Evolutionary conservation across 208 protist species (phyloP), one percentile per base, ranked within the genome.

Genomic region (Angomonas ambiguus): DNA sequence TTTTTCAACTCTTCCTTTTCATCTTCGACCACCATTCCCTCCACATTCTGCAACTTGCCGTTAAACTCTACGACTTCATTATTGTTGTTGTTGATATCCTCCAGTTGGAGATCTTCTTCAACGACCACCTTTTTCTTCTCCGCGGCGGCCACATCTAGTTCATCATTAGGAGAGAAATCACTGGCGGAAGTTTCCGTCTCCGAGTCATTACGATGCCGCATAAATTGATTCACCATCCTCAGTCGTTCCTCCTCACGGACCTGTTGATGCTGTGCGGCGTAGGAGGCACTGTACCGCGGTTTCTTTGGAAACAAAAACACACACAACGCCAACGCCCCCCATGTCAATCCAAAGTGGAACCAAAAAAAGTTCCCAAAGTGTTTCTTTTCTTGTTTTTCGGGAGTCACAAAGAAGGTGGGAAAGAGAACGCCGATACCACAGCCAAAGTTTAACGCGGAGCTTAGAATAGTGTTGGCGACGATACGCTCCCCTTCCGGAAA

Each of bases 361-460:
- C 82, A 88, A 62, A 89, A 92, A 33, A 92, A 72, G 51, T 82
- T 71, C 2, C 65, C 82, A 67, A 92, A 92, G 62, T 92, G 67
- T 11, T 57, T 51, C 34, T 78, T 70, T 25, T 70, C 65, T 30
- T 77, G 28, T 55, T 81, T 83, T 8, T 78, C 63, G 0, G 77
- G 82, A 0, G 69, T 76, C 24, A 92, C 85, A 41, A 92, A 89
- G 34, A 92, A 79, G 0, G 83, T 86, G 2, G 85, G 85, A 41
- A 88, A 53, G 22, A 92, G 57, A 22, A 88, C 80, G 38, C 85
- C 82, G 2, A 89, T 51, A 61, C 72, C 85, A 65, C 80, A 88
- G 60, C 85, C 85, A 38, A 92, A 80, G 65, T 87, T 89, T 13
- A 89, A 71, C 4, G 82, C 77, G 4, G 76, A 79, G 27, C 75